A percentile compares a stretch with the other conserved stretches of the same genome.
These are phyloP conservation scores for Kodamaea lidongshanica DNA, from an alignment of 805 yeast genomes.

Conservation along the genomic window DNA sequence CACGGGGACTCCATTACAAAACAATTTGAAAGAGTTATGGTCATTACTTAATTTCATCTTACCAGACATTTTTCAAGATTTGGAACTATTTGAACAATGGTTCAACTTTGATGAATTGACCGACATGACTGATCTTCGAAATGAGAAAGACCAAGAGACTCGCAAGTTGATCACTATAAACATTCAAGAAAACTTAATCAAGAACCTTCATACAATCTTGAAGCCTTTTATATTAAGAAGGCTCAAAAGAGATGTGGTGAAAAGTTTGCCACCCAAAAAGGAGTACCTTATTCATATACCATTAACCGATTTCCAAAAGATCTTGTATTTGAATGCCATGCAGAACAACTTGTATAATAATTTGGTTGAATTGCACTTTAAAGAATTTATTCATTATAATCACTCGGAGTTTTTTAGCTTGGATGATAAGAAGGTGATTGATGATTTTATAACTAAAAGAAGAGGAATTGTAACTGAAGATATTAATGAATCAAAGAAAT, in stretches of 20 bases:
- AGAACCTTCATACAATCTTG: conserved; percentile 77
- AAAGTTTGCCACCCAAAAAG: conserved; percentile 75
- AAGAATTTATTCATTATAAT: conserved; percentile 46
- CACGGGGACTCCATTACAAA: conserved; percentile 97
- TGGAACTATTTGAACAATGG: conserved; percentile 88
- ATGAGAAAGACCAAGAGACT: conserved; percentile 35
- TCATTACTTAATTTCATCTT: conserved; percentile 81
- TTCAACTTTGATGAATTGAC: conserved; percentile 71
- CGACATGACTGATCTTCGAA: conserved; percentile 15
- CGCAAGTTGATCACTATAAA: conserved; percentile 53
- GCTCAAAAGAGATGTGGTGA: conserved; percentile 63
- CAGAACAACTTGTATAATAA: conserved; percentile 38
- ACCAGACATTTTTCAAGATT: conserved; percentile 89
- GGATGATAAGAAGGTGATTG: conserved; percentile 24
- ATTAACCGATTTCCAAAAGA: conserved; percentile 55
- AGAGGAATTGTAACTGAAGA: background rate
- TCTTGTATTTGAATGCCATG: conserved; percentile 53
- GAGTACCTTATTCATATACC: conserved; percentile 79
- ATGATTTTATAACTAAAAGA: conserved; percentile 37
- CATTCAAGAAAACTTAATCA: conserved; percentile 47
- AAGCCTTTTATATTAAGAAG: conserved; percentile 85
- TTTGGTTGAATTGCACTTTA: conserved; percentile 42
- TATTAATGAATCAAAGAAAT: conserved; percentile 4
- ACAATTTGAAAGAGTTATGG: conserved; percentile 88
- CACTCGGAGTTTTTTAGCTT: conserved; percentile 12